Conservation (phyloP, 139 green algal genomes). For the Zygnema cylindricum region DNA sequence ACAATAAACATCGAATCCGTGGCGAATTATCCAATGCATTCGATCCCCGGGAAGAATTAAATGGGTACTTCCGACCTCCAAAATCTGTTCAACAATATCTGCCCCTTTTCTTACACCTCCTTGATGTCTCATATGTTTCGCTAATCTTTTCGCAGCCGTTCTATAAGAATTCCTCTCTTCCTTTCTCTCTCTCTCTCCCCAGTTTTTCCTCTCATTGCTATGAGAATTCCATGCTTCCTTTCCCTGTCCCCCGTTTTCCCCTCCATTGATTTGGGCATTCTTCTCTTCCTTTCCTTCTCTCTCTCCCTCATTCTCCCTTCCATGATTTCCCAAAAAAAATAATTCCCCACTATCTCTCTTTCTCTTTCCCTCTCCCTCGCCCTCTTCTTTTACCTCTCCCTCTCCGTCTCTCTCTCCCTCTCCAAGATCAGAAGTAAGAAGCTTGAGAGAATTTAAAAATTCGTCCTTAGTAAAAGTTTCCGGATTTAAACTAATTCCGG, state of each 20-base stretch:
- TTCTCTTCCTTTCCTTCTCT: not conserved
- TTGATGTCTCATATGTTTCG: not conserved
- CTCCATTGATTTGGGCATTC: not conserved
- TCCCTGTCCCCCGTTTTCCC: not conserved
- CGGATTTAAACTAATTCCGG: constrained; percentile 15
- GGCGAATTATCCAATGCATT: not conserved
- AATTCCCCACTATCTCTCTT: not conserved
- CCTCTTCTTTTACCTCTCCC: not conserved
- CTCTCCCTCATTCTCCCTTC: not conserved
- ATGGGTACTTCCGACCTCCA: not conserved
- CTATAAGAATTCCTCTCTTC: not conserved
- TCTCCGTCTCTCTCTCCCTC: not conserved
- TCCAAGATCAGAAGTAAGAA: not conserved
- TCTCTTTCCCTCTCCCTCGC: not conserved
- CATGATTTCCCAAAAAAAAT: not conserved
- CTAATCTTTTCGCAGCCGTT: not conserved
- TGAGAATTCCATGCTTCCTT: not conserved
- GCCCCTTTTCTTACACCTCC: not conserved
- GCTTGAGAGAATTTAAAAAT: not conserved
- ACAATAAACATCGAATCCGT: not conserved
- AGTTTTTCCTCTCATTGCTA: too few species aligned
- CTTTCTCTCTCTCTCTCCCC: not conserved
- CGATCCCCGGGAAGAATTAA: not conserved
- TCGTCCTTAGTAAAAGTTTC: not conserved
- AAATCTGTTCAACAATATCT: not conserved